Conservation (phyloP, 139 green algal genomes). For the Chlorella sp. region DNA sequence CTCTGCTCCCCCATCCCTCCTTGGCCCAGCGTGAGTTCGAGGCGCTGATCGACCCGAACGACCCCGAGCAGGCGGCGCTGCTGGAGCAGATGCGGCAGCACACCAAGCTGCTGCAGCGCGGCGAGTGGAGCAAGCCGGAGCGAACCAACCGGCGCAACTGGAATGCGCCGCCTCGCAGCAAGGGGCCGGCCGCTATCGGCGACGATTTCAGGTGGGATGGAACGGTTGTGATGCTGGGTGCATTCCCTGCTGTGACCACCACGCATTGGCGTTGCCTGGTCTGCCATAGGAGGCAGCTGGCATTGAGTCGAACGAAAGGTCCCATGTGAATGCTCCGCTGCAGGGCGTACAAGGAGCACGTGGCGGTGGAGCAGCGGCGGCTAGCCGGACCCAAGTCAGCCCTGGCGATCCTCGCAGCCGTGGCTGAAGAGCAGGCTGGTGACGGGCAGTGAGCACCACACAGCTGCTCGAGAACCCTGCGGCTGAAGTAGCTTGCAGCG, state of each 20-base stretch:
- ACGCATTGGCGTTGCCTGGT: no score
- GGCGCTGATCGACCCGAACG: constrained; percentile 28
- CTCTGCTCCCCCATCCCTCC: no score
- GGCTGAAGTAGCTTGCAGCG: no score
- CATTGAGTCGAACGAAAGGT: no score
- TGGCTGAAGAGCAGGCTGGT: not conserved
- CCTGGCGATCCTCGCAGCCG: not conserved
- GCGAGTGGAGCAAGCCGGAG: constrained; percentile 45
- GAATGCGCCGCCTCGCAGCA: constrained; percentile 15
- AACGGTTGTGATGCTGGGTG: no score
- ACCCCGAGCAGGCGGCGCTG: constrained; percentile 37
- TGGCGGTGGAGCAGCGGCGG: not conserved
- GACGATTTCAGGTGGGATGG: constrained; percentile 22
- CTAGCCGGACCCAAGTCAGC: not conserved
- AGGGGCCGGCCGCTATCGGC: not conserved
- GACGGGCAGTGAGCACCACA: no score
- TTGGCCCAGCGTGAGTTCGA: constrained; percentile 11
- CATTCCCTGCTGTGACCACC: no score
- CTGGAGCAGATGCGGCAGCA: constrained; percentile 46
- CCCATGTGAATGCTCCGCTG: no score
- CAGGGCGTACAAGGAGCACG: constrained; percentile 22
- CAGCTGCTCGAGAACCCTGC: no score
- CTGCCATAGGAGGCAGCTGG: no score
- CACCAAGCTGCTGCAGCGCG: constrained; percentile 32
- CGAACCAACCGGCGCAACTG: constrained; percentile 24